Evolutionary conservation across 352 stramenopile genomes (phyloP).

Genomic region (Pythium brachiatum): DNA sequence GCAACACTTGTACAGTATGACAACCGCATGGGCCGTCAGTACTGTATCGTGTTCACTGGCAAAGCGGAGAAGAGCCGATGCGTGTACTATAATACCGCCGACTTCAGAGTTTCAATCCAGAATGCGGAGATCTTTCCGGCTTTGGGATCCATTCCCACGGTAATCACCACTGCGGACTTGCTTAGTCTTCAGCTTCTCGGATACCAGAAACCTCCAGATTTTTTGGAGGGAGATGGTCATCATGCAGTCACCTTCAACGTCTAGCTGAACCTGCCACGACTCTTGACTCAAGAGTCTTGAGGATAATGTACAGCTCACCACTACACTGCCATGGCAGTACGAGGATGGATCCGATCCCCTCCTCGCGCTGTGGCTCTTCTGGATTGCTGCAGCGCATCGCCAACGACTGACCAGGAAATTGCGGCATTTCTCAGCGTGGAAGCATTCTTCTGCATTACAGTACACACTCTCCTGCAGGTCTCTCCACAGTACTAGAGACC

Average conservation of each 20-base stretch:
- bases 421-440: not conserved
- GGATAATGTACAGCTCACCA: too few species aligned
- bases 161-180: not conserved
- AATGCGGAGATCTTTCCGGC: not conserved
- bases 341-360: too few species aligned
- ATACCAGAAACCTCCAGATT: not conserved
- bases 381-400: not conserved
- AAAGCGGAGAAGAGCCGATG: too few species aligned
- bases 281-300: too few species aligned
- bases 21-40: too few species aligned
- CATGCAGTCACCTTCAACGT: not conserved
- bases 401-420: not conserved
- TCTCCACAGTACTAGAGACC: not conserved
- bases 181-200: not conserved
- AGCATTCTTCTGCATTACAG: too few species aligned
- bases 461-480: not conserved
- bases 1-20: too few species aligned
- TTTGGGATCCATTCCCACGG: not conserved
- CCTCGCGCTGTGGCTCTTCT: not conserved
- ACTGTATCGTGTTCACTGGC: too few species aligned
- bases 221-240: not conserved
- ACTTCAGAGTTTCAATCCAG: too few species aligned
- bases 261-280: not conserved
- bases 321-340: too few species aligned
- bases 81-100: not conserved